These are phyloP conservation scores for Nemophila menziesii DNA, from an alignment of 257 asterid species.

Conservation along the genomic window DNA sequence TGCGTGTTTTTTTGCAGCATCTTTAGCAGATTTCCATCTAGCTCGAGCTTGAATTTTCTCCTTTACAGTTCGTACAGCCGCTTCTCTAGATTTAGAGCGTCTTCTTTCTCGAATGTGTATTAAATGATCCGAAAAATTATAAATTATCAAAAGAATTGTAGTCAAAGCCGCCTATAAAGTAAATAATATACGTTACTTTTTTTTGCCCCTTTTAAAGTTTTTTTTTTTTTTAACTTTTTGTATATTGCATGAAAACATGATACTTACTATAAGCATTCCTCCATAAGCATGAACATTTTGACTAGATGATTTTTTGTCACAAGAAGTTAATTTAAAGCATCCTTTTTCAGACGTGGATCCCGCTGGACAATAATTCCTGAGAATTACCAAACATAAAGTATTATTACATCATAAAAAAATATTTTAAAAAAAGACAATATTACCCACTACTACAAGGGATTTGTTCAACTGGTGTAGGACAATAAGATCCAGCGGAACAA, in stretches of 20 bases:
- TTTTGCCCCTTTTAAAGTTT: neutral
- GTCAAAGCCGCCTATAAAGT: slow-evolving; percentile 64
- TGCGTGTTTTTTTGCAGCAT: slow-evolving; percentile 74
- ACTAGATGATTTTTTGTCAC: slow-evolving; percentile 43
- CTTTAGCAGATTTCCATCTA: slow-evolving; percentile 82
- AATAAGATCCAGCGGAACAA: slow-evolving; percentile 74
- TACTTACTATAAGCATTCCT: slow-evolving; percentile 67
- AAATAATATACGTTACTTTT: neutral
- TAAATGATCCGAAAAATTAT: slow-evolving; percentile 86
- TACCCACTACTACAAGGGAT: slow-evolving; percentile 70
- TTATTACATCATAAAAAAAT: neutral
- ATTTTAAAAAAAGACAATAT: slow-evolving; percentile 5
- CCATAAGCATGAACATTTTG: slow-evolving; percentile 86
- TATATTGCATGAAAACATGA: slow-evolving; percentile 8
- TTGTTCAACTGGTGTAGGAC: slow-evolving; percentile 52
- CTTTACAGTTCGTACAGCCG: slow-evolving; percentile 73
- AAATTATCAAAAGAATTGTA: slow-evolving; percentile 65
- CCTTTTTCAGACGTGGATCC: slow-evolving; percentile 40
- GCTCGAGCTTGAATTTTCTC: slow-evolving; percentile 76
- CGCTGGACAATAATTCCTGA: slow-evolving; percentile 34
- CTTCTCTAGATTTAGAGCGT: slow-evolving; percentile 77
- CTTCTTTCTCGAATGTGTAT: slow-evolving; percentile 78
- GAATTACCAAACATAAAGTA: slow-evolving; percentile 8
- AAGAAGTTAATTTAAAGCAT: slow-evolving; percentile 61
- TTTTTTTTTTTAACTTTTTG: neutral